phyloP scores from a whole-genome alignment of 257 asterid species.

The Datura wrightii region DNA sequence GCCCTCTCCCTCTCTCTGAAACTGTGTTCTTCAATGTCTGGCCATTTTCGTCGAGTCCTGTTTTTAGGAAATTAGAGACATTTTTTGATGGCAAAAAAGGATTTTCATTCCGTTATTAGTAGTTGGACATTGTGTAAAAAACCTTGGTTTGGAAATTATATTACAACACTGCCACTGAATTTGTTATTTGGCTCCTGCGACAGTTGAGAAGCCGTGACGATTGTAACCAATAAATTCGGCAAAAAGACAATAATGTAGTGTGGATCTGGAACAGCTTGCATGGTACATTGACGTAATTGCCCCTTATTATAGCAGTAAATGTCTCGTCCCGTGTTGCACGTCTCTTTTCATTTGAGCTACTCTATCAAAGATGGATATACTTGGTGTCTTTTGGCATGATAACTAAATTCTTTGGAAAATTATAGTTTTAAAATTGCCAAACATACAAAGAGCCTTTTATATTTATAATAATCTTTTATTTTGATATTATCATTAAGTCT shows the following conservation, averaged over 20 bases:
- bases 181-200: background rate
- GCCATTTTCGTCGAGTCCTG: constrained; percentile 5
- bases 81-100: constrained; percentile 7
- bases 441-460: no score
- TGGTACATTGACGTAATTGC: constrained; percentile 11
- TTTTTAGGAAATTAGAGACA: constrained; percentile 16
- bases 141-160: background rate
- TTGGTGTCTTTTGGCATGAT: no score
- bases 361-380: no score
- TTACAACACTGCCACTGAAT: background rate
- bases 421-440: no score
- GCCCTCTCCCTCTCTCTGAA: constrained; percentile 18
- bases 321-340: background rate
- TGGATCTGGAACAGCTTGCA: constrained; percentile 18
- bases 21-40: background rate
- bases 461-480: no score
- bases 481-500: no score
- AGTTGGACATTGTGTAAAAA: background rate
- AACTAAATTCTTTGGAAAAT: no score
- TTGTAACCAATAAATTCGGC: background rate
- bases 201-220: background rate
- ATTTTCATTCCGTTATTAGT: background rate
- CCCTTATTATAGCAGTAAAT: background rate
- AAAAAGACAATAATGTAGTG: background rate
- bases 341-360: background rate